Percentiles rank a stretch among this genome's conserved stretches.
These are phyloP conservation scores for Xylariaceae sp. DNA, from an alignment of 2,329 filamentous ascomycete genomes.

Conservation along the genomic window DNA sequence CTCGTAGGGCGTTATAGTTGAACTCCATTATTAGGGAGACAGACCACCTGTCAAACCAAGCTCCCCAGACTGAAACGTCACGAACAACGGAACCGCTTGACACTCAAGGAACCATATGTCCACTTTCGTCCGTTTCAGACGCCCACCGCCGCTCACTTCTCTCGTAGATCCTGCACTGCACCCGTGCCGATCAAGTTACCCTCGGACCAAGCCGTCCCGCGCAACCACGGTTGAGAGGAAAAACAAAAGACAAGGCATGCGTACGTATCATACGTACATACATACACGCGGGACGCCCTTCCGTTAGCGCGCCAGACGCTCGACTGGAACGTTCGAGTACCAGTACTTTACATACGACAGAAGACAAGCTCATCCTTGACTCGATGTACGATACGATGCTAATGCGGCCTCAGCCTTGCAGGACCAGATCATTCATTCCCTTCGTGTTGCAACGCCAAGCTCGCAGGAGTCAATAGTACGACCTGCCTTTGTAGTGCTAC, in stretches of 20 bases:
- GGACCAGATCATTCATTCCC: background rate
- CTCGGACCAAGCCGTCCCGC: background rate
- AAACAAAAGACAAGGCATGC: no score
- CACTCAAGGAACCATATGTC: background rate
- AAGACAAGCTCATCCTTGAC: background rate
- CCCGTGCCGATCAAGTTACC: background rate
- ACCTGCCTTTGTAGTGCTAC: background rate
- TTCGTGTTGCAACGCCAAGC: slow-evolving; percentile 13
- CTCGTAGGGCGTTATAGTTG: background rate
- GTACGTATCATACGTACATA: no score
- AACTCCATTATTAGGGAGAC: background rate
- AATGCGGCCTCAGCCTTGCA: slow-evolving; percentile 18
- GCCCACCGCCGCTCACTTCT: background rate
- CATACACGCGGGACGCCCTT: background rate
- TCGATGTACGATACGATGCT: slow-evolving; percentile 1
- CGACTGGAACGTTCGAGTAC: background rate
- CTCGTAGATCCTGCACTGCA: background rate
- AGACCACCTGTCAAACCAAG: background rate
- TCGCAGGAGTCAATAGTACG: background rate
- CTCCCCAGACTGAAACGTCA: background rate
- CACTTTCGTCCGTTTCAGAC: background rate
- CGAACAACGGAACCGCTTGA: background rate
- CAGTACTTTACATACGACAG: no score
- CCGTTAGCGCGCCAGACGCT: slow-evolving; percentile 1
- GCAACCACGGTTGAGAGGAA: slow-evolving; percentile 2